A percentile compares a stretch with the other conserved stretches of the same genome.
Conservation (phyloP, 2,329 filamentous ascomycete species). For the Graphilbum sp. region DNA sequence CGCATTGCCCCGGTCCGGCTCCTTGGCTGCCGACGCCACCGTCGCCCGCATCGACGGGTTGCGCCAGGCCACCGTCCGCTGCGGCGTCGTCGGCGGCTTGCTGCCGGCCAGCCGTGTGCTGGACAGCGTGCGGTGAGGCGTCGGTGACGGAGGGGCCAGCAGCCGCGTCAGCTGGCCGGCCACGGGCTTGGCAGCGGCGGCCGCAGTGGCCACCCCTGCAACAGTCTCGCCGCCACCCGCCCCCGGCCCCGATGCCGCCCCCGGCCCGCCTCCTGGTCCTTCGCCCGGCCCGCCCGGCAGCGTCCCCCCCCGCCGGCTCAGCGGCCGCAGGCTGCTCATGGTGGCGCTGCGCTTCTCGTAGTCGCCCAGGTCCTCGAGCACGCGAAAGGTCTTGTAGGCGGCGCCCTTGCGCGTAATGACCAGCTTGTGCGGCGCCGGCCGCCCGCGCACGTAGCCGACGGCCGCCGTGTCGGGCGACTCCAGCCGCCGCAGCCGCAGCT, state of each 20-base stretch:
- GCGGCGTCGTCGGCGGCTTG: slow-evolving; percentile 19
- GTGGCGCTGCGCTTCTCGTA: slow-evolving; percentile 42
- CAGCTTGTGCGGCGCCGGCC: slow-evolving; percentile 44
- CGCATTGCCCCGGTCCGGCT: slow-evolving; percentile 30
- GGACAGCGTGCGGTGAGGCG: slow-evolving; percentile 1
- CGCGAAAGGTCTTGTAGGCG: slow-evolving; percentile 69
- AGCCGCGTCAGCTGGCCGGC: neutral
- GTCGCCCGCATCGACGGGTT: slow-evolving; percentile 44
- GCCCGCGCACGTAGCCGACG: slow-evolving; percentile 60
- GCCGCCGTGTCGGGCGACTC: slow-evolving; percentile 45
- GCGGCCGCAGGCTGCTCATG: slow-evolving; percentile 42
- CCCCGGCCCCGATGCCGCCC: too few species aligned
- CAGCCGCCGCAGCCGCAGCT: slow-evolving; percentile 62
- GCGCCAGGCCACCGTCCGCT: slow-evolving; percentile 31
- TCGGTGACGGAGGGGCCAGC: neutral
- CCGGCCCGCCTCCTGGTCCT: too few species aligned
- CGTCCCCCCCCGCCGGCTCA: slow-evolving; percentile 20
- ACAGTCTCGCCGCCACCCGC: too few species aligned
- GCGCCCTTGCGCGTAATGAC: slow-evolving; percentile 71
- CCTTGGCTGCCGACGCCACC: slow-evolving; percentile 18
- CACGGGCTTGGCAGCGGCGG: too few species aligned
- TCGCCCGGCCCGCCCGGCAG: too few species aligned
- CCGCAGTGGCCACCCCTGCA: too few species aligned
- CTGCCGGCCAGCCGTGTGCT: slow-evolving; percentile 7
- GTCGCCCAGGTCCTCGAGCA: slow-evolving; percentile 43